These are phyloP conservation scores for Cutaneotrichosporon cavernicola DNA, from an alignment of 1,284 basidiomycete species.

Conservation along the genomic window DNA sequence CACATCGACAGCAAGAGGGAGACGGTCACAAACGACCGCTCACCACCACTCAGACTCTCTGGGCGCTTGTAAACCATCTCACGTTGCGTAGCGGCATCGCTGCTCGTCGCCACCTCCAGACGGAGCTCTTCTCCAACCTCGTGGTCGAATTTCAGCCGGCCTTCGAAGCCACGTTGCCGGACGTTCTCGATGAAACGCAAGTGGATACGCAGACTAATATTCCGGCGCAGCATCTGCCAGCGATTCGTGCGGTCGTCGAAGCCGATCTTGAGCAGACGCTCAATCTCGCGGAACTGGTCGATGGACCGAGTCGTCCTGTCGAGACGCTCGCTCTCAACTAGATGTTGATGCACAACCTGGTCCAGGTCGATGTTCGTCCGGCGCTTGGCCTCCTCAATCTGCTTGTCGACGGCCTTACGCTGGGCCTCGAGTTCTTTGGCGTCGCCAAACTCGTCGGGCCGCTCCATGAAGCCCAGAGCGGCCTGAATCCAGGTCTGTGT, in stretches of 20 bases:
- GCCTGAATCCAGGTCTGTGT: constrained; percentile 21
- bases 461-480: background rate
- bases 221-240: constrained; percentile 84
- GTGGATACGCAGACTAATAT: constrained; percentile 82
- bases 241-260: constrained; percentile 61
- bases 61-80: constrained; percentile 59
- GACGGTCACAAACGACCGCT: constrained; percentile 96
- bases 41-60: constrained; percentile 75
- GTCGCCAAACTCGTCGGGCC: constrained; percentile 52
- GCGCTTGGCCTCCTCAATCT: constrained; percentile 68
- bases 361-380: constrained; percentile 76
- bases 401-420: constrained; percentile 63
- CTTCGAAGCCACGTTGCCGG: constrained; percentile 78
- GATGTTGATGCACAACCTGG: constrained; percentile 58
- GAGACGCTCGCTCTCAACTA: constrained; percentile 3
- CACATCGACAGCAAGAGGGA: constrained; percentile 89
- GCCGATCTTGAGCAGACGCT: constrained; percentile 19
- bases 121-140: constrained; percentile 60
- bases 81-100: background rate
- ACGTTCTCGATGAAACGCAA: constrained; percentile 78
- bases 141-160: constrained; percentile 78
- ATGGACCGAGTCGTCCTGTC: background rate
- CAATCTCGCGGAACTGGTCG: constrained; percentile 2
- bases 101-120: constrained; percentile 49
- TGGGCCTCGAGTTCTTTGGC: constrained; percentile 62